These are phyloP conservation scores for Yarrowia sp. DNA, from an alignment of 805 yeast species.

Conservation along the genomic window DNA sequence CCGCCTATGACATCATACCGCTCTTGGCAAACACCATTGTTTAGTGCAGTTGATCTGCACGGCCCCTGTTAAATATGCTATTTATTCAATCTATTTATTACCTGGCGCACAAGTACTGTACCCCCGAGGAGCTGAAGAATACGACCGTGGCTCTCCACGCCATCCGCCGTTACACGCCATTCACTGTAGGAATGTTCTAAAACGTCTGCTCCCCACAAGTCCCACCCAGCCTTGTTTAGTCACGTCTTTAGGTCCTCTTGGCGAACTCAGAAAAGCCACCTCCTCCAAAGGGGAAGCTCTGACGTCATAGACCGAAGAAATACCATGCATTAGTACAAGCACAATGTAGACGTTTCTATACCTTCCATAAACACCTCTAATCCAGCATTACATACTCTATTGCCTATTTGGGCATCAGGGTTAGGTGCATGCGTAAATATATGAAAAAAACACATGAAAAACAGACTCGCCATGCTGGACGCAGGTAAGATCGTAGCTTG, in stretches of 20 bases:
- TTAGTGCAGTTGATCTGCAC: constrained; percentile 31
- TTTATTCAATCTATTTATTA: constrained; percentile 27
- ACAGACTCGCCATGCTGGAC: neutral
- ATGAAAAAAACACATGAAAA: neutral
- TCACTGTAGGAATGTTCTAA: neutral
- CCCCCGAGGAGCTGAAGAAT: too few relatives aligned
- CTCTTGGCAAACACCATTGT: constrained; percentile 22
- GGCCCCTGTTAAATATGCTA: constrained; percentile 33
- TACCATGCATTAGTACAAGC: neutral
- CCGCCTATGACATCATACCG: constrained; percentile 23
- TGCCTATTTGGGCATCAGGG: neutral
- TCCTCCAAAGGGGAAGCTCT: neutral
- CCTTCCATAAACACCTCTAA: too few relatives aligned
- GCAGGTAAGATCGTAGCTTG: neutral
- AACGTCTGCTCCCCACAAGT: neutral
- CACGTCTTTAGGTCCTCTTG: neutral
- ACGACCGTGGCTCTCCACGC: too few relatives aligned
- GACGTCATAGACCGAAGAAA: constrained; percentile 1
- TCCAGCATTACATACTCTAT: too few relatives aligned
- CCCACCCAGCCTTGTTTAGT: neutral
- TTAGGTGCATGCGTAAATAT: neutral
- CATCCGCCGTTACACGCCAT: too few relatives aligned
- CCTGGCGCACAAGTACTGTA: neutral
- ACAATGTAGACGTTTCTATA: neutral
- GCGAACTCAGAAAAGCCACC: constrained; percentile 26